Conservation (phyloP, 768 basidiomycete genomes). For the Hydnomerulius pinastri region DNA sequence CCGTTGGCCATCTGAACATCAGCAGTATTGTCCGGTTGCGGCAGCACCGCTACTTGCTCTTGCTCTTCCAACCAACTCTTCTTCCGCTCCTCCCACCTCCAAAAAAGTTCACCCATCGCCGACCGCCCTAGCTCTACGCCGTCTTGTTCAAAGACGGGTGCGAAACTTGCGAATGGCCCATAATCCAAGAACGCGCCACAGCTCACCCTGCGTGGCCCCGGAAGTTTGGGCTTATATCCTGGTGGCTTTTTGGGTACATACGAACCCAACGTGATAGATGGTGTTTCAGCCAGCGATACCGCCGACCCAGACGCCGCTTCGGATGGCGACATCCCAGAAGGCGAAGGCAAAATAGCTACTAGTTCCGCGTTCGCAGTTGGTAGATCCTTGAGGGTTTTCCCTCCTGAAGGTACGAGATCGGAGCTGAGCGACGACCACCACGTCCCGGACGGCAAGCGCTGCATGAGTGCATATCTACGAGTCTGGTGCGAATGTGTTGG, state of each 20-base stretch:
- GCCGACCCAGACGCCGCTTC: conserved; percentile 27
- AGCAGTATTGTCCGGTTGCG: background rate
- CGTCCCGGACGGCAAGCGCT: conserved; percentile 73
- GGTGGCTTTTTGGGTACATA: conserved; percentile 49
- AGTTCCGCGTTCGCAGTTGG: conserved; percentile 73
- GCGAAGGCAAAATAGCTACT: conserved; percentile 69
- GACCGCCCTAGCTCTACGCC: conserved; percentile 68
- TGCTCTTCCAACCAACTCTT: conserved; percentile 30
- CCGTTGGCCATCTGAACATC: conserved; percentile 14
- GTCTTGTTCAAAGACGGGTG: conserved; percentile 77
- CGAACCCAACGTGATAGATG: conserved; percentile 54
- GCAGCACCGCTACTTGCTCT: conserved; percentile 1
- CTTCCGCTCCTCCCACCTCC: conserved; percentile 48
- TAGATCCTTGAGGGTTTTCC: conserved; percentile 48
- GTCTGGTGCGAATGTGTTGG: conserved; percentile 29
- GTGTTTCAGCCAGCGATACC: conserved; percentile 4
- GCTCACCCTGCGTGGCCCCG: conserved; percentile 55
- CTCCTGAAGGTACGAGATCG: conserved; percentile 38
- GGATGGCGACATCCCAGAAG: conserved; percentile 38
- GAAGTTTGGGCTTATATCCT: conserved; percentile 42
- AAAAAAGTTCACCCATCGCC: conserved; percentile 61
- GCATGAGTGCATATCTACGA: conserved; percentile 76
- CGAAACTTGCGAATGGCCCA: conserved; percentile 73
- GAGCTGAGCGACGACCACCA: conserved; percentile 78
- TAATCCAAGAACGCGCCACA: conserved; percentile 79